phyloP scores from a whole-genome alignment of 306 rosid species.

The Quercus suber region DNA sequence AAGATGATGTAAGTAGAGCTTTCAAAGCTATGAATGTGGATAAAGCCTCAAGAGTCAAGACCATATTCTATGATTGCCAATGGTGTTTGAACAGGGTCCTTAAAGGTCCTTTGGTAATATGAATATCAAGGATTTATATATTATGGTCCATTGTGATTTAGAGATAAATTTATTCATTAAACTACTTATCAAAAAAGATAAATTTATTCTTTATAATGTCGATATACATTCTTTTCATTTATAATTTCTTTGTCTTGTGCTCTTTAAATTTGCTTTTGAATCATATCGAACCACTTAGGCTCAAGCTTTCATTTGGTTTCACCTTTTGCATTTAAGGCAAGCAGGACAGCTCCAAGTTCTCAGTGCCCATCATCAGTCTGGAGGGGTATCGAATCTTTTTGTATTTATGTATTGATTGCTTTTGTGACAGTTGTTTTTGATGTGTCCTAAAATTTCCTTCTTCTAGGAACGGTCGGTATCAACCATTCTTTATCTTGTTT shows the following conservation, averaged over 20 bases:
- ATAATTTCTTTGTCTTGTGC: not conserved
- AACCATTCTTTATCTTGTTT: slow-evolving; percentile 93
- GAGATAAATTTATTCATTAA: not conserved
- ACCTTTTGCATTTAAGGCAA: slow-evolving; percentile 45
- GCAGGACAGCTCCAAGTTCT: slow-evolving; percentile 76
- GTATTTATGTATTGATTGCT: slow-evolving; percentile 17
- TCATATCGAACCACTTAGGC: not conserved
- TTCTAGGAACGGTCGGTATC: slow-evolving; percentile 89
- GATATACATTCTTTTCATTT: not conserved
- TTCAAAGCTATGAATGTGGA: too few relatives aligned
- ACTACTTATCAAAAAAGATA: not conserved
- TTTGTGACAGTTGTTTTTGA: not conserved
- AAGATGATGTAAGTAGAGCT: too few relatives aligned
- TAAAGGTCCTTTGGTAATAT: too few relatives aligned
- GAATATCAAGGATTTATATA: not conserved
- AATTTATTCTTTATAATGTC: not conserved
- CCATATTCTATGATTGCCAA: too few relatives aligned
- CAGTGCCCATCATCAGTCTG: slow-evolving; percentile 96
- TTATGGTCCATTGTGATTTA: not conserved
- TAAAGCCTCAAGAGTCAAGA: too few relatives aligned
- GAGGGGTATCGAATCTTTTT: slow-evolving; percentile 68
- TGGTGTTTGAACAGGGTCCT: too few relatives aligned
- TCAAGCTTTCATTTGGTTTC: slow-evolving; percentile 15
- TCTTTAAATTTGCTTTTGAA: slow-evolving; percentile 5
- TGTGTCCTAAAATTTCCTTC: slow-evolving; percentile 15